Conservation (phyloP, 805 yeast genomes). For the Cyberlindnera bimundalis region DNA sequence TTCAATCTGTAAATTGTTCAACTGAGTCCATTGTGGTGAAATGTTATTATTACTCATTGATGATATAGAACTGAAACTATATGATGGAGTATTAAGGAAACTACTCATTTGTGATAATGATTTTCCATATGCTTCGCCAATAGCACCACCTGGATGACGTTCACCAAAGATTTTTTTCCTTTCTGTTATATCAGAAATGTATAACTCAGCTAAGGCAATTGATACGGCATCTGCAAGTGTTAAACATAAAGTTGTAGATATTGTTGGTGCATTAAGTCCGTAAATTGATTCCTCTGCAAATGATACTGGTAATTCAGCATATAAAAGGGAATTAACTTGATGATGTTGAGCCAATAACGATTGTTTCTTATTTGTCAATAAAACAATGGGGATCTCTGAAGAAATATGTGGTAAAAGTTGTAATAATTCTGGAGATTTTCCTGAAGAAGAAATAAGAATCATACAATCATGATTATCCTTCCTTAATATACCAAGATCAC, state of each 20-base stretch:
- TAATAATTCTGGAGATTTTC: slow-evolving; percentile 75
- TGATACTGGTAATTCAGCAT: slow-evolving; percentile 57
- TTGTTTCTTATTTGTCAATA: slow-evolving; percentile 60
- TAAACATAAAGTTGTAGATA: slow-evolving; percentile 73
- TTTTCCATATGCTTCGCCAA: slow-evolving; percentile 50
- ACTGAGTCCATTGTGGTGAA: slow-evolving; percentile 4
- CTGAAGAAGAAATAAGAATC: slow-evolving; percentile 72
- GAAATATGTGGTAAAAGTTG: slow-evolving; percentile 51
- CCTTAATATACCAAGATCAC: slow-evolving; percentile 74
- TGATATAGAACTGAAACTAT: slow-evolving; percentile 23
- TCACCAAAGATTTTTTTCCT: slow-evolving; percentile 59
- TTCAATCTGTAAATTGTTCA: background rate
- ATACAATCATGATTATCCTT: slow-evolving; percentile 53
- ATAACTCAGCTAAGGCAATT: slow-evolving; percentile 67
- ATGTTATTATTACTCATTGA: slow-evolving; percentile 10
- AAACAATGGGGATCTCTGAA: slow-evolving; percentile 46
- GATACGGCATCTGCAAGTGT: slow-evolving; percentile 77
- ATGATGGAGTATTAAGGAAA: slow-evolving; percentile 20
- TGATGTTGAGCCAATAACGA: slow-evolving; percentile 52
- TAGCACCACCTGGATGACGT: slow-evolving; percentile 90
- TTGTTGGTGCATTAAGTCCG: slow-evolving; percentile 86
- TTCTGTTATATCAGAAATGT: slow-evolving; percentile 50
- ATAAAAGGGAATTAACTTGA: slow-evolving; percentile 49
- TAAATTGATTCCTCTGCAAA: slow-evolving; percentile 57
- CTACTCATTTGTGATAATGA: slow-evolving; percentile 12